Percentiles rank a stretch among this genome's conserved stretches.
Evolutionary conservation across 2,329 filamentous ascomycete species (phyloP).

Genomic region (Blastomyces silverae): DNA sequence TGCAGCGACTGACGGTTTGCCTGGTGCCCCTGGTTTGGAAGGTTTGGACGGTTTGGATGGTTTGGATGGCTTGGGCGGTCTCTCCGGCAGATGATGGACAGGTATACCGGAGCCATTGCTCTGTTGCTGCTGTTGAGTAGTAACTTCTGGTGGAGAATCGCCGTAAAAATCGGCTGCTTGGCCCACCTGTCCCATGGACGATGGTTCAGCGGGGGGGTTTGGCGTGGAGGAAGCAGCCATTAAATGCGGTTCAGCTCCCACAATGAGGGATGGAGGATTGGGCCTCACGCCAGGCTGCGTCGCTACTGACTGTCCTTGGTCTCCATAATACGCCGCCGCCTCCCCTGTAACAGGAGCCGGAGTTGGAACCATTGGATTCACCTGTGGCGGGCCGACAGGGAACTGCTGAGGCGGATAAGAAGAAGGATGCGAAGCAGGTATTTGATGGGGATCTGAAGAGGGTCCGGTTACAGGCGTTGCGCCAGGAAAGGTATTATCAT

Average conservation of each 20-base stretch:
- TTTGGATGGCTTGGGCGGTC: slow-evolving; percentile 25
- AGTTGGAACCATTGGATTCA: slow-evolving; percentile 13
- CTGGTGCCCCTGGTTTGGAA: slow-evolving; percentile 24
- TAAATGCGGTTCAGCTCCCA: slow-evolving; percentile 52
- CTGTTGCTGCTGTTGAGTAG: slow-evolving; percentile 1
- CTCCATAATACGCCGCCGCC: slow-evolving; percentile 57
- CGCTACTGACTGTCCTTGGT: slow-evolving; percentile 54
- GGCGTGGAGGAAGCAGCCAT: slow-evolving; percentile 46
- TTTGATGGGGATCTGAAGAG: not conserved
- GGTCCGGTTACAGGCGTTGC: slow-evolving; percentile 2
- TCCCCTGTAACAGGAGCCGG: slow-evolving; percentile 40
- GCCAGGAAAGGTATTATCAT: slow-evolving; percentile 24
- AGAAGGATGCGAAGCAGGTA: slow-evolving; percentile 6
- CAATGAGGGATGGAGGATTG: slow-evolving; percentile 47
- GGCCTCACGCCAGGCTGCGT: slow-evolving; percentile 55
- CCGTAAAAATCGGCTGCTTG: slow-evolving; percentile 54
- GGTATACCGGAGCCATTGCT: not conserved
- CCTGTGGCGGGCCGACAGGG: not conserved
- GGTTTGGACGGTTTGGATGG: slow-evolving; percentile 28
- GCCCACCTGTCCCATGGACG: slow-evolving; percentile 39
- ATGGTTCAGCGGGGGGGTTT: slow-evolving; percentile 54
- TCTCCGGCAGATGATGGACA: not conserved
- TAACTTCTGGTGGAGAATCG: slow-evolving; percentile 7
- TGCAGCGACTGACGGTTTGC: slow-evolving; percentile 30
- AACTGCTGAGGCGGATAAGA: not conserved